Base-by-base conservation (phyloP, 306 rosid species). In the Inga laurina region DNA sequence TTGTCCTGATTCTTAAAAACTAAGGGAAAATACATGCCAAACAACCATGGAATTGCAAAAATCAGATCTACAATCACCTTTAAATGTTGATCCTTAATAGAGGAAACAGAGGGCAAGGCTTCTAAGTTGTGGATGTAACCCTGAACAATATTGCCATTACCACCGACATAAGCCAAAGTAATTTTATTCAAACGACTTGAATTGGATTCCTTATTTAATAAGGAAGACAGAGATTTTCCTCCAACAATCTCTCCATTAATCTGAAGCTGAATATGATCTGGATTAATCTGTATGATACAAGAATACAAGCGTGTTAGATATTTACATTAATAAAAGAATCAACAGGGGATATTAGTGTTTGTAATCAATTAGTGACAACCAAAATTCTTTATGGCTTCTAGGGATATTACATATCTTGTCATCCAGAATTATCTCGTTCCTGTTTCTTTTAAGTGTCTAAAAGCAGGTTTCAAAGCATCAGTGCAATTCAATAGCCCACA, bases 71-170 rank as follows among this genome's bases (percentile, higher is more conserved):
- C 44, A 48, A 35, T 67, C 85, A 95, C 99, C 98, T 92, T 90
- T 76, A 82, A 76, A 81, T 62, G 84, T 85, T 74, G 82, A 72
- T 91, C 93, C 86, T 81, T 82, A 79, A 88, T 74, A 62, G 85
- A 90, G 75, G 92, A 86, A 84, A 75, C 74, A 48, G 48, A 21
- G 62, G 91, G 83, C 52, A 86, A 86, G 54, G 84, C 82, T 86
- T 91, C 87, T 74, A 85, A 86, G 82, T 87, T 92, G 90, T 91
- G 90, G 83, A 93, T 82, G 86, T 91, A 93, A 75, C 96, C 94
- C 85, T 81, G 91, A 51, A 88, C 48, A 81, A 27, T 82, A 61
- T 82, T 79, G 79, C 81, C 87, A 51, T 90, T 90, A 79, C 91
- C 91, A 21, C 92, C 88, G 41, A 86, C 83, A 86, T 85, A 82